Base-by-base conservation (phyloP, 306 rosid genomes). In the Geum urbanum region DNA sequence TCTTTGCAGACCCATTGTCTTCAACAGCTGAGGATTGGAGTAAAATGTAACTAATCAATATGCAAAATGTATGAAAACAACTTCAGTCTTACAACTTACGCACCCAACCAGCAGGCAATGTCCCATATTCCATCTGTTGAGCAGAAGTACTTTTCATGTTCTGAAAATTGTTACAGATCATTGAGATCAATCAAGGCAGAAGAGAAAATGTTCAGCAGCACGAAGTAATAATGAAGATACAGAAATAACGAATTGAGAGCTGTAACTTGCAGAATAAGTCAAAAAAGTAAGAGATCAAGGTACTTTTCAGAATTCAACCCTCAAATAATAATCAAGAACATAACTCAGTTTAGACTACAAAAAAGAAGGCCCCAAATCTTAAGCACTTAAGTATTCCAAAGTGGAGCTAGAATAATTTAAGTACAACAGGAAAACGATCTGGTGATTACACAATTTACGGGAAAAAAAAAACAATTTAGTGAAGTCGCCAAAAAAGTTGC, bases 91-190 rank as follows among this genome's bases (percentile, higher is more conserved):
- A 46, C 45, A 75, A 73, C 54, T 63, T 69, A 86, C 96, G 46
- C 72, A 92, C 98, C 98, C 98, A 92, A 85, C 90, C 94, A 24
- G 77, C 67, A 81, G 83, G 89, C 80, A 90, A 78, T 63, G 75
- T 82, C 63, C 78, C 80, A 59, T 77, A 73, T 71, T 78, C 87
- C 54, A 24, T 63, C 43, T 12, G 76, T 77, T 78, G 84, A 76
- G 76, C 76, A 72, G 91, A 77, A 66, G 72, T 43, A 53, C 70
- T 79, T 41, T 79, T 85, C 54, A 61, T 54, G 24, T 63, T 73
- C 98, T 92, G 96, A 79, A 85, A 85, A 57, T 63, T 62, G 71
- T 66, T 44, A 55, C 39, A 41, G 13, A 65, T 72, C 68, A 76
- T 44, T 48, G 27, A 41, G 13, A 65, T 72, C 68, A 76, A 10